Evolutionary conservation across 2,329 filamentous ascomycete genomes (phyloP).

Genomic region (Trichophyton equinum): DNA sequence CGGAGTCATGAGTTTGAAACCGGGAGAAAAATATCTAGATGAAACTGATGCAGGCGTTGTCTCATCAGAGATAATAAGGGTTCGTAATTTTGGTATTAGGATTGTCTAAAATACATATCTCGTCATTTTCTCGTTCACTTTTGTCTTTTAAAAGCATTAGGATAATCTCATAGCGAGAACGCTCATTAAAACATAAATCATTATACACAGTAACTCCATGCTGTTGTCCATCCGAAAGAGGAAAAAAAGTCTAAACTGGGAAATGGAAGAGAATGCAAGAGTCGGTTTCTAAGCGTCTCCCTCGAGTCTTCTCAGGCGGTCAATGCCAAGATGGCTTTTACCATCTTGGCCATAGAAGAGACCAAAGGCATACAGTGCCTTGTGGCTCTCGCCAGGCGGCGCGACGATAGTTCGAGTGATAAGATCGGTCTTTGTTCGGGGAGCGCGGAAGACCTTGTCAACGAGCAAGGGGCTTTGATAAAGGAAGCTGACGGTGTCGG

Average conservation of each 20-base stretch:
- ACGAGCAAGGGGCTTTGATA: slow-evolving; percentile 58
- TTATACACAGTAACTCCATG: neutral
- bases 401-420: slow-evolving; percentile 52
- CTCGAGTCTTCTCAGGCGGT: slow-evolving; percentile 38
- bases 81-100: neutral
- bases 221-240: neutral
- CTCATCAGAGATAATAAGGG: neutral
- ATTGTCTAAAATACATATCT: neutral
- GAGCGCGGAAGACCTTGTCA: slow-evolving; percentile 60
- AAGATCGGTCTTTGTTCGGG: slow-evolving; percentile 55
- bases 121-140: neutral
- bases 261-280: neutral
- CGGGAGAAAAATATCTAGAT: too few relatives aligned
- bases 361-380: slow-evolving; percentile 43
- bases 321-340: slow-evolving; percentile 47
- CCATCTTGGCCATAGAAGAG: slow-evolving; percentile 47
- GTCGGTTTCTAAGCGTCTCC: slow-evolving; percentile 24
- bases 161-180: neutral
- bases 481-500: slow-evolving; percentile 66
- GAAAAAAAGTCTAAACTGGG: neutral
- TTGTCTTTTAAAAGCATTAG: neutral
- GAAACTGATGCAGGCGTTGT: too few relatives aligned
- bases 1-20: neutral
- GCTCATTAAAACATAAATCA: neutral
- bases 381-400: slow-evolving; percentile 26